Base-by-base conservation (phyloP, 768 basidiomycete genomes). In the Mycena venus region DNA sequence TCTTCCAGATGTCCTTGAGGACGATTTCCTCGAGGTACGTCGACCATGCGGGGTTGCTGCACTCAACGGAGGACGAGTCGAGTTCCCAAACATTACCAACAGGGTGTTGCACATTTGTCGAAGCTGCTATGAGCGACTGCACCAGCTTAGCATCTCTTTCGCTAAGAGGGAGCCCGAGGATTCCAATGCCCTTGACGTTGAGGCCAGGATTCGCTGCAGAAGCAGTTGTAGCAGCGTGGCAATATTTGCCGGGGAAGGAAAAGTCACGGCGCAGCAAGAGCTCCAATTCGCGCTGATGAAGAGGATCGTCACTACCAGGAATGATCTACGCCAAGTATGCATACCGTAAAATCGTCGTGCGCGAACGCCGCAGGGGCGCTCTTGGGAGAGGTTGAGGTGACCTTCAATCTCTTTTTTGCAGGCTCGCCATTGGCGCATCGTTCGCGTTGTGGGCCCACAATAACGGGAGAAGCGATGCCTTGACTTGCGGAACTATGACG, bases 141-240 rank as follows among this genome's bases (percentile, higher is more conserved):
- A 77, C 72, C 17, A 77, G 47, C 23, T 66, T 55, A 21, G 76
- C 76, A 38, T 77, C 76, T n/a, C 76, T 61, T 34, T 72, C 73
- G 70, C 73, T 74, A 5, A 77, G 67, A 17, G 76, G 76, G 15
- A 77, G 70, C 2, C 76, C 76, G 1, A 77, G 36, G 25, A 74
- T 72, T 12, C 76, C 76, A 21, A 77, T 68, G 23, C 74, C 76
- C 49, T 75, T 72, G 32, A 77, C 73, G 25, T 56, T 69, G 1
- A 77, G 70, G 3, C 76, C 73, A 14, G 76, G 76, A 25, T 77
- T 77, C n/a, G 76, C 70, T 2, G 76, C 73, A 21, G 73, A 74
- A 9, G 70, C 61, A 4, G 62, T 74, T 7, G 73, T 77, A 1
- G 73, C 74, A 1, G 76, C 76, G 38, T 77, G 76, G 55, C 71